Base-by-base conservation (phyloP, 2,329 filamentous ascomycete genomes). In the Alternaria rosae region DNA sequence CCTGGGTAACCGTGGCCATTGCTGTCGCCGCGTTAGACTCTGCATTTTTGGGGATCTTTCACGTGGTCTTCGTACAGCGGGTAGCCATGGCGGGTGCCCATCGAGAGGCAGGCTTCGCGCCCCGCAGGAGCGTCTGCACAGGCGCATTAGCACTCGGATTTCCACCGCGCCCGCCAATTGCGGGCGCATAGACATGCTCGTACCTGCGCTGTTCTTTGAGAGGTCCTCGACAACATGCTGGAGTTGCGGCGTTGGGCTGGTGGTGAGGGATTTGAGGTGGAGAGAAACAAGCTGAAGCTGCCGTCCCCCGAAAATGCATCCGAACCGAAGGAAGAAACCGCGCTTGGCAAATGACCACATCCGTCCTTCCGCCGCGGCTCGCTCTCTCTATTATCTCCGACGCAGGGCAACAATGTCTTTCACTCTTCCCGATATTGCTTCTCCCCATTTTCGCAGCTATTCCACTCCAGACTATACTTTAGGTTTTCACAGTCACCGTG, bases 1-100 rank as follows among this genome's bases (percentile, higher is more conserved):
- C 95, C 81, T 91, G 91, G 83, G 93, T 89, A 75, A 97, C 86
- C 69, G 92, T 97, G 54, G 82, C 82, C 71, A 79, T 72, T 59
- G 71, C 76, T 79, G 59, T 56, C 35, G 47, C 30, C 20, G 15
- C 47, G 68, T 76, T 61, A 74, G 69, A 38, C 41, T 48, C 30
- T 57, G 44, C 57, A 56, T 55, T 25, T 11, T 10, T 30, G 28
- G 42, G 6, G 21, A 50, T 38, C n/a, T 42, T 23, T 42, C 5
- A 45, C 9, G 41, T 23, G n/a, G 56, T 50, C 38, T 45, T 48
- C 85, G 75, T 84, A 88, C 86, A 84, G 81, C 86, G 83, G 64
- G 84, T 81, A 66, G 84, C 81, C 74, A 85, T 79, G 65, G 84
- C 82, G 69, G 84, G 83, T 70, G 82, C 83, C 75, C 82, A 83